phyloP scores from a whole-genome alignment of 164 flowering plant species.

The Sedum album region DNA sequence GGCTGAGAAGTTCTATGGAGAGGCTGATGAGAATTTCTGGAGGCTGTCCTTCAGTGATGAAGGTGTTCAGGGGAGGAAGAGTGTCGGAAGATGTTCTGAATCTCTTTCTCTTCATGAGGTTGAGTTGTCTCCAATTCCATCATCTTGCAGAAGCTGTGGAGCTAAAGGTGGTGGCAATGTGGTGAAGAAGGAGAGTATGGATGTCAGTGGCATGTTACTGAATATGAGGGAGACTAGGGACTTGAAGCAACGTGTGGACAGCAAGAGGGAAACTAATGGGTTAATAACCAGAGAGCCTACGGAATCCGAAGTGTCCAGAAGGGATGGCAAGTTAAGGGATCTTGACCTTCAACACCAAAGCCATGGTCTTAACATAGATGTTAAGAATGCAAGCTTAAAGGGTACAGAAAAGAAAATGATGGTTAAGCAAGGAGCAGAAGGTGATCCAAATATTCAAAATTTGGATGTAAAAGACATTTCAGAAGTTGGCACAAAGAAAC shows the following conservation, averaged over 20 bases:
- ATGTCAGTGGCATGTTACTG: constrained; percentile 19
- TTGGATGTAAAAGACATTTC: background rate
- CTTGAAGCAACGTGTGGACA: background rate
- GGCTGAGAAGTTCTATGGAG: constrained; percentile 18
- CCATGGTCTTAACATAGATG: background rate
- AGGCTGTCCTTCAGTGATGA: constrained; percentile 41
- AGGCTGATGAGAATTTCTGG: constrained; percentile 34
- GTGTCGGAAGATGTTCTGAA: constrained; percentile 1
- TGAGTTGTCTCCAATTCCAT: constrained; percentile 17
- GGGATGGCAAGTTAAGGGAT: constrained; percentile 1
- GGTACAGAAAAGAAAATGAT: background rate
- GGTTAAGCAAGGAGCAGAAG: background rate
- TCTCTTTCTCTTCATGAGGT: constrained; percentile 26
- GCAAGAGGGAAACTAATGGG: background rate
- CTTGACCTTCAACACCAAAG: background rate
- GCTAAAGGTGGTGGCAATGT: background rate
- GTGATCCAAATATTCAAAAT: constrained; percentile 1
- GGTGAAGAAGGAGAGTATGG: constrained; percentile 15
- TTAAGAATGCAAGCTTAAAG: background rate
- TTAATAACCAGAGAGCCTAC: background rate
- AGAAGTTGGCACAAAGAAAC: background rate
- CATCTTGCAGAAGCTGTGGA: constrained; percentile 22
- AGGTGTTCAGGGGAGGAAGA: constrained; percentile 11
- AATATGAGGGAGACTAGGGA: background rate
- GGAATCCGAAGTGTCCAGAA: background rate